phyloP scores from a whole-genome alignment of 192 early-diverging fungal species.

The Coemansia sp. region DNA sequence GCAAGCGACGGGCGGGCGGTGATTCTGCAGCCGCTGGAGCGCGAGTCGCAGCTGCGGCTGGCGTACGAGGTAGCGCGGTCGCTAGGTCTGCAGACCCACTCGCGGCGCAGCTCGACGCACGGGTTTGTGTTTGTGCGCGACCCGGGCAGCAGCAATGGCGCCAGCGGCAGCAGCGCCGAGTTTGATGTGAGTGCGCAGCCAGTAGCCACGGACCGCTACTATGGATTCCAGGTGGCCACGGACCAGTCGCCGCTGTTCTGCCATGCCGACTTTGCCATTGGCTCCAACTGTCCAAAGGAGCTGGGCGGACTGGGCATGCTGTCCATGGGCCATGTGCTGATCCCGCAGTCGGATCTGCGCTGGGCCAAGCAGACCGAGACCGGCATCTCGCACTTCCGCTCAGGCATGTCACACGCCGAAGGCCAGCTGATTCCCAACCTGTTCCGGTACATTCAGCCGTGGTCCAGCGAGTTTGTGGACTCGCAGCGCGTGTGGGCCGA shows the following conservation, averaged over 20 bases:
- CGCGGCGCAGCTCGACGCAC: conserved; percentile 18
- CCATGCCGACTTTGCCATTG: conserved; percentile 50
- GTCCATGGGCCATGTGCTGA: conserved; percentile 98
- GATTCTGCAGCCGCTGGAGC: conserved; percentile 19
- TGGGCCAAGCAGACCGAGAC: conserved; percentile 97
- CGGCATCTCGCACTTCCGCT: conserved; percentile 96
- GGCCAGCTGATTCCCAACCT: conserved; percentile 96
- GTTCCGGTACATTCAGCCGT: conserved; percentile 96
- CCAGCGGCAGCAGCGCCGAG: neutral
- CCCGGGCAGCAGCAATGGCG: neutral
- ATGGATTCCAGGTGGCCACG: conserved; percentile 41
- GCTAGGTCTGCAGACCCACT: conserved; percentile 32
- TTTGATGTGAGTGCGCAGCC: conserved; percentile 31
- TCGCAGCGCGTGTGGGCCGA: conserved; percentile 99
- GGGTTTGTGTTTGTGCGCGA: conserved; percentile 32
- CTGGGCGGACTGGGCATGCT: conserved; percentile 97
- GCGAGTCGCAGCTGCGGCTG: conserved; percentile 27
- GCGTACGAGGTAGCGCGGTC: conserved; percentile 45
- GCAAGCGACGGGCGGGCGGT: conserved; percentile 16
- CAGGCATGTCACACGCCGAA: conserved; percentile 97
- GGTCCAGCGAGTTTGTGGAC: conserved; percentile 99
- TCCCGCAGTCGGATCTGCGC: conserved; percentile 93
- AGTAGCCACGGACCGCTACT: conserved; percentile 20
- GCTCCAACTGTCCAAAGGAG: conserved; percentile 79
- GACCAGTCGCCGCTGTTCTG: conserved; percentile 49